These are phyloP conservation scores for Aleurites moluccanus DNA, from an alignment of 441 rosid species.

Conservation along the genomic window DNA sequence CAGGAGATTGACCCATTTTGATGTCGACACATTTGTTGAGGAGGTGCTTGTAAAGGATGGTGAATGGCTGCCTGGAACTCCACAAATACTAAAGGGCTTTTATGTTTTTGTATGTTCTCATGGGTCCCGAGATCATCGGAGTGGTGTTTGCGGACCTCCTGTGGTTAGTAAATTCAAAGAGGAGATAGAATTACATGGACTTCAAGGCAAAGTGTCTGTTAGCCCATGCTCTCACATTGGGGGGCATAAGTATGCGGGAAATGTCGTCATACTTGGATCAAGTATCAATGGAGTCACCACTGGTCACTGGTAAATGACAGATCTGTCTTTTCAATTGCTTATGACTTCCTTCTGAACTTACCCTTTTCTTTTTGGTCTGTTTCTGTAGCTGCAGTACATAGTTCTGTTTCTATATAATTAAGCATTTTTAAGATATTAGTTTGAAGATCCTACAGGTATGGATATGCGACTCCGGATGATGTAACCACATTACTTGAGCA, in stretches of 20 bases:
- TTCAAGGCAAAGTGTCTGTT: slow-evolving; percentile 84
- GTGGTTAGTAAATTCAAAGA: slow-evolving; percentile 79
- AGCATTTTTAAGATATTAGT: neutral
- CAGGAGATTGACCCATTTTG: slow-evolving; percentile 99
- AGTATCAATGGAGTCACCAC: slow-evolving; percentile 52
- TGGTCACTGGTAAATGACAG: slow-evolving; percentile 73
- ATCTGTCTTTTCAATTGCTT: slow-evolving; percentile 10
- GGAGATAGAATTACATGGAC: slow-evolving; percentile 69
- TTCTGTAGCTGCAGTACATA: neutral
- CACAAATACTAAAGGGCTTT: slow-evolving; percentile 73
- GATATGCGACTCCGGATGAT: slow-evolving; percentile 88
- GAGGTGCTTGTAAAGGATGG: slow-evolving; percentile 96
- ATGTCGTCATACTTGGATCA: slow-evolving; percentile 81
- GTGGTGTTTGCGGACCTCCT: slow-evolving; percentile 94
- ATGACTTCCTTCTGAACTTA: neutral
- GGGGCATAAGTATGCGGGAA: slow-evolving; percentile 95
- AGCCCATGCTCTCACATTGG: slow-evolving; percentile 98
- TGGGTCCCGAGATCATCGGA: slow-evolving; percentile 84
- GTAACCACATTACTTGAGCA: slow-evolving; percentile 72
- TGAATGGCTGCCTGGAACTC: slow-evolving; percentile 95
- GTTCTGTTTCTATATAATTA: neutral
- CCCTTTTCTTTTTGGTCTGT: slow-evolving; percentile 5
- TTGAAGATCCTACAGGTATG: slow-evolving; percentile 59
- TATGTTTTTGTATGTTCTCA: slow-evolving; percentile 92
- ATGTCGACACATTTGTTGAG: slow-evolving; percentile 97